Evolutionary conservation across 192 early-diverging fungal species (phyloP).

Genomic region (Backusella mclennaniae): DNA sequence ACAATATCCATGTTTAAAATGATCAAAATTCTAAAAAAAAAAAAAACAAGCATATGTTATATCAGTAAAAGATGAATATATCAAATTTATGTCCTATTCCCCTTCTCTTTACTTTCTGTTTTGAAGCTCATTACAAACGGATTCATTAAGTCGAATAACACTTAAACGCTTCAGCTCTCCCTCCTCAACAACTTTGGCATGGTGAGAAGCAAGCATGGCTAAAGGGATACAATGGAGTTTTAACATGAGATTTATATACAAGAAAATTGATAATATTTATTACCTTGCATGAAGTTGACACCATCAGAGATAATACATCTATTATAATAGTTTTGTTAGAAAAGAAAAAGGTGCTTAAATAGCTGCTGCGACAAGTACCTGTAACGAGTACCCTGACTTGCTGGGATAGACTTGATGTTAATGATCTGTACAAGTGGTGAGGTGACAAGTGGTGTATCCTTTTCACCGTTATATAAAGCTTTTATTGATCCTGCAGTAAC

Average conservation of each 20-base stretch:
- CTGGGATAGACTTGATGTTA: constrained; percentile 37
- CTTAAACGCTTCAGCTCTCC: constrained; percentile 48
- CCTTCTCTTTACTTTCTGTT: constrained; percentile 44
- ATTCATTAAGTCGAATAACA: constrained; percentile 49
- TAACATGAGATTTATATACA: not conserved
- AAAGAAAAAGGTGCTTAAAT: not conserved
- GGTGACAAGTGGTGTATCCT: not conserved
- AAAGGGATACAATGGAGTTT: not conserved
- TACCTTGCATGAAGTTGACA: constrained; percentile 63
- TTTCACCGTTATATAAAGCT: constrained; percentile 37
- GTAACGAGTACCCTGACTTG: constrained; percentile 26
- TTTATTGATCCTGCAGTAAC: constrained; percentile 34
- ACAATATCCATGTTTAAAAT: constrained; percentile 50
- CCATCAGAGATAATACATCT: constrained; percentile 71
- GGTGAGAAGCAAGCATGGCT: constrained; percentile 64
- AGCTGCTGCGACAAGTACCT: constrained; percentile 26
- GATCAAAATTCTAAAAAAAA: constrained; percentile 27
- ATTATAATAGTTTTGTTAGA: not conserved
- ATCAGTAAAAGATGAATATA: not conserved
- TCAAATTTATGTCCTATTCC: not conserved
- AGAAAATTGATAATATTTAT: not conserved
- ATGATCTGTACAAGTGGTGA: constrained; percentile 43
- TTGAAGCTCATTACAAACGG: constrained; percentile 45
- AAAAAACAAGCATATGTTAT: too few relatives aligned
- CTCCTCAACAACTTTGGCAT: constrained; percentile 46